Base-by-base conservation (phyloP, 164 flowering plant genomes). In the Akebia trifoliata region DNA sequence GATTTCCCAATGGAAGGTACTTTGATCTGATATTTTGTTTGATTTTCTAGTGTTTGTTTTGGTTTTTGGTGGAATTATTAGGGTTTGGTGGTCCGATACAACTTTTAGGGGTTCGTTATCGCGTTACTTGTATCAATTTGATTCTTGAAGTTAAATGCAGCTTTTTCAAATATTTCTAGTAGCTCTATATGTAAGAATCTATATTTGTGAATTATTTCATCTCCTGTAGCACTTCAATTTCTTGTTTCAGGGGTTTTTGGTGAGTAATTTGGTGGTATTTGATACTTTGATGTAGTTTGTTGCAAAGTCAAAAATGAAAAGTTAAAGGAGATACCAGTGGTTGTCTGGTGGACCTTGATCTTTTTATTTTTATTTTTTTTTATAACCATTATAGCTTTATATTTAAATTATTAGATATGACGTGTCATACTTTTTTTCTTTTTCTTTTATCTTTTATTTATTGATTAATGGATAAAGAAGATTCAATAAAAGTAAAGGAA, bases 1-100 rank as follows among this genome's bases (percentile, higher is more conserved):
- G 83, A 85, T 72, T 87, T 87, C 52, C 92, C 92, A 1, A 49
- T 87, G 43, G 72, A 74, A 73, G 90, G 92, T 83, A 61, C 22
- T 35, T 49, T 30, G 11, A 10, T 50, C 6, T 17, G 0, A 6
- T 29, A 28, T 58, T 30, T 3, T 0, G 30, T 68, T 64, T 42
- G 54, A 29, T 28, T 3, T 17, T 39, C 15, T 15, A 36, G n/a
- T 10, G 9, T 22, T 14, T 29, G 32, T 21, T 50, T 30, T 50
- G 39, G 37, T 6, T 15, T 53, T 54, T 31, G 29, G 1, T 20
- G 22, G 24, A 10, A 48, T 59, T 36, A 4, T 0, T 25, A 2
- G 17, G 15, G 4, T 24, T 49, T 29, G 14, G 20, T 34, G 6
- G 10, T 1, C n/a, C n/a, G n/a, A n/a, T n/a, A n/a, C n/a, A n/a